phyloP scores from a whole-genome alignment of 768 basidiomycete genomes.

The Pseudohyphozyma bogoriensis region DNA sequence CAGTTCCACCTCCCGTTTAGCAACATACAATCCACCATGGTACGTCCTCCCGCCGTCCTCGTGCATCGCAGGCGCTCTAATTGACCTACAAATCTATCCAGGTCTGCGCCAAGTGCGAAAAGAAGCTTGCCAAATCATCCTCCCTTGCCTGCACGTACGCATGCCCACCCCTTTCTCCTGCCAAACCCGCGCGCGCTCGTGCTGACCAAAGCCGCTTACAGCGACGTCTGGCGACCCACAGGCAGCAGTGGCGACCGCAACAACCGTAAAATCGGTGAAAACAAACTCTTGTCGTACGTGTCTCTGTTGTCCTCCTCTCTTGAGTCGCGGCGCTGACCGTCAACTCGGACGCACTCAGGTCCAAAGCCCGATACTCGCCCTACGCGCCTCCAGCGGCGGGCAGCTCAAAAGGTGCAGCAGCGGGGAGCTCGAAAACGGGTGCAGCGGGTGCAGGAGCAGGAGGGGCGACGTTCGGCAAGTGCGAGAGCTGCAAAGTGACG shows the following conservation, averaged over 20 bases:
- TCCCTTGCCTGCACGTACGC: constrained; percentile 1
- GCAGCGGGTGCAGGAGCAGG: background rate
- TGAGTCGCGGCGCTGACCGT: no score
- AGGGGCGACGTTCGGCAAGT: constrained; percentile 18
- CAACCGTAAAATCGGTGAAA: constrained; percentile 25
- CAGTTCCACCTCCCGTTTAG: no score
- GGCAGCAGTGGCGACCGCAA: background rate
- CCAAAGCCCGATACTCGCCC: constrained; percentile 21
- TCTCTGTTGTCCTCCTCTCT: no score
- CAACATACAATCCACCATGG: no score
- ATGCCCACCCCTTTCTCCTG: background rate
- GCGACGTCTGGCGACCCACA: constrained; percentile 20
- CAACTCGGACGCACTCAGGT: no score
- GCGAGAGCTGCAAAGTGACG: constrained; percentile 11
- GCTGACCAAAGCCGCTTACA: background rate
- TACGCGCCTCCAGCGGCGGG: constrained; percentile 17
- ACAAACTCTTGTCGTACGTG: constrained; percentile 29
- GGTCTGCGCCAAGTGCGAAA: constrained; percentile 26
- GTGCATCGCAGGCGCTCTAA: no score
- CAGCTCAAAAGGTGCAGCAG: background rate
- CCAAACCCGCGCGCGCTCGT: background rate
- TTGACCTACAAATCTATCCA: background rate
- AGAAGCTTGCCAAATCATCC: constrained; percentile 22
- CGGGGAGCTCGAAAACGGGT: background rate
- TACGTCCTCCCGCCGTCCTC: no score